These are phyloP conservation scores for Fragilaria crotonensis DNA, from an alignment of 108 stramenopile genomes.

Conservation along the genomic window DNA sequence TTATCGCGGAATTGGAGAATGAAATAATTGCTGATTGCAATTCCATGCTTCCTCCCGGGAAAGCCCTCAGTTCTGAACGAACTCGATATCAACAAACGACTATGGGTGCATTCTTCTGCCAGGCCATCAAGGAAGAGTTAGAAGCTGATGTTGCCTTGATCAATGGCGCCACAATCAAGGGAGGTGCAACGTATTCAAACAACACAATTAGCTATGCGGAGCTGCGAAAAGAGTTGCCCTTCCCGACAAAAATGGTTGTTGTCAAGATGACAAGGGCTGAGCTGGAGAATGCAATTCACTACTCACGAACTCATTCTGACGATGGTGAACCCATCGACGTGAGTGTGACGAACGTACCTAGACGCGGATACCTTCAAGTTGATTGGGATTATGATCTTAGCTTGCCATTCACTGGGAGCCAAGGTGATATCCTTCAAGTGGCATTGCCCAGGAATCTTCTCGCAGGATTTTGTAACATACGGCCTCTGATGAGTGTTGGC, in stretches of 20 bases:
- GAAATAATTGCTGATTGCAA: constrained; percentile 42
- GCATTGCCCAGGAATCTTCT: constrained; percentile 74
- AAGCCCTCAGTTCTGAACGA: constrained; percentile 39
- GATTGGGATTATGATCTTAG: constrained; percentile 45
- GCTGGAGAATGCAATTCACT: constrained; percentile 50
- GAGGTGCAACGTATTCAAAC: constrained; percentile 27
- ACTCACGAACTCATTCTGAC: constrained; percentile 51
- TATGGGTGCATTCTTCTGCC: constrained; percentile 56
- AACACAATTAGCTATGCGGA: constrained; percentile 55
- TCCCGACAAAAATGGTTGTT: constrained; percentile 75
- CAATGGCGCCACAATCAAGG: constrained; percentile 75
- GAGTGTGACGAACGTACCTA: constrained; percentile 30
- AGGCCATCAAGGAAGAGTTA: constrained; percentile 52
- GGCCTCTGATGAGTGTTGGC: constrained; percentile 63
- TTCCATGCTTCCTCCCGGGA: constrained; percentile 27
- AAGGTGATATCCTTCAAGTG: constrained; percentile 31
- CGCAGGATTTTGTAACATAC: constrained; percentile 69
- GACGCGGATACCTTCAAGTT: constrained; percentile 56
- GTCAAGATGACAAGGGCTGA: constrained; percentile 53
- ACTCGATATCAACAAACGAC: constrained; percentile 63
- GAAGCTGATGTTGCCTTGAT: constrained; percentile 58
- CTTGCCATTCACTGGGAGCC: not conserved
- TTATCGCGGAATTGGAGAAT: constrained; percentile 40
- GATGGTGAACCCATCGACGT: constrained; percentile 21
- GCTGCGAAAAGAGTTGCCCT: constrained; percentile 70